Percentiles rank a stretch among this genome's conserved stretches.
These are phyloP conservation scores for Hymenotorrendiella dingleyae DNA, from an alignment of 2,329 filamentous ascomycete genomes.

Conservation along the genomic window DNA sequence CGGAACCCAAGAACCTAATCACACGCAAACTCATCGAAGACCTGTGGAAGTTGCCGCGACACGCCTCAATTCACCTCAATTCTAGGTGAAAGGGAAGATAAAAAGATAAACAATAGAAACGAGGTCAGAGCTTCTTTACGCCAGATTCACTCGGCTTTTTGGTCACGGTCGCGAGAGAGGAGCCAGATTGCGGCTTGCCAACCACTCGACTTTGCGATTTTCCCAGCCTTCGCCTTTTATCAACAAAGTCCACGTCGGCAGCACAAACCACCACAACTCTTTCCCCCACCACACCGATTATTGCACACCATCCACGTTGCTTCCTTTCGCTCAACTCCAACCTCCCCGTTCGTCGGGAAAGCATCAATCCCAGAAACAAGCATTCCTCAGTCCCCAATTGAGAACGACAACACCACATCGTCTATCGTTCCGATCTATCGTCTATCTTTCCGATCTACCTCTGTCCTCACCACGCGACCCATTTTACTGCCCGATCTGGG, in stretches of 20 bases:
- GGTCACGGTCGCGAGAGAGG: background rate
- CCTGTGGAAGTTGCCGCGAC: background rate
- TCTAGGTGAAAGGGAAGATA: background rate
- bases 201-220: conserved; percentile 5
- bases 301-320: conserved; percentile 1
- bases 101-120: background rate
- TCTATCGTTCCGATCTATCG: background rate
- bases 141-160: background rate
- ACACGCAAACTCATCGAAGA: background rate
- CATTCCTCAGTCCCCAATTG: conserved; percentile 12
- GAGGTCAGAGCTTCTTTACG: background rate
- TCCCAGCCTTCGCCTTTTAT: too few species aligned
- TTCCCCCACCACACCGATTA: conserved; percentile 5
- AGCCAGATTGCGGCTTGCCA: background rate
- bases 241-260: background rate
- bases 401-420: conserved; percentile 7
- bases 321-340: conserved; percentile 4
- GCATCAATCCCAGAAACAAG: background rate
- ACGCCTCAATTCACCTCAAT: background rate
- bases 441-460: background rate
- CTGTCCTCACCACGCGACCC: conserved; percentile 9
- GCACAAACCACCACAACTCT: background rate
- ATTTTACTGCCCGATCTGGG: conserved; percentile 11
- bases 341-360: background rate
- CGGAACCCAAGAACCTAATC: background rate